Base-by-base conservation (phyloP, 139 green algal genomes). In the Deuterostichococcus epilithicus region DNA sequence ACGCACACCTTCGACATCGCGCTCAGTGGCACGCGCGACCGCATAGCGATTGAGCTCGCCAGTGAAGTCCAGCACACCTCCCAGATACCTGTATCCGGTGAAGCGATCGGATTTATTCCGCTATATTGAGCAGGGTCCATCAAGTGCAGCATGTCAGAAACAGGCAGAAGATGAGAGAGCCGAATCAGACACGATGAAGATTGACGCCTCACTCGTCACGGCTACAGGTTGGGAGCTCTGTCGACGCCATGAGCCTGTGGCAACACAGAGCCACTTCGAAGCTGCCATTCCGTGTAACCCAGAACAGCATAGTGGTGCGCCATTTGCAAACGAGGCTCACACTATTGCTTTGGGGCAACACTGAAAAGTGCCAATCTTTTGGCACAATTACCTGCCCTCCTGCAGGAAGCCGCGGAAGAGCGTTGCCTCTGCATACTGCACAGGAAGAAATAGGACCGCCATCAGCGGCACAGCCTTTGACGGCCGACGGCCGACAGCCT, bases 1-100 rank as follows among this genome's bases (percentile, higher is more conserved):
- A 58, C 83, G 69, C 70, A 94, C 92, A 25, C 82, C 89, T 37
- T 75, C 80, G 33, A 67, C 83, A 78, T 94, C 85, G 0, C 90
- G 78, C n/a, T 26, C 36, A 2, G 92, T 96, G 30, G 91, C 92
- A 15, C 73, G 65, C 30, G 76, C 75, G 6, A 96, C 73, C 18
- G 84, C 82, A 60, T 87, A 92, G 20, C 92, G 74, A 79, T 92
- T 92, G 34, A 96, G 88, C 83, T 96, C 92, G 0, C 89, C 92
- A 28, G 88, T 92, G 75, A 96, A 92, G 85, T 96, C 90, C 44
- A 96, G 76, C 71, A 96, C 84, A 33, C 89, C 87, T 20, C 83
- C 86, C 58, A 95, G 77, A 74, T 89, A 92, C 66, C 82, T 87
- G 76, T 34, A 67, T 20, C 22, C 37, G n/a, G 32, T n/a, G 42